These are phyloP conservation scores for Xerocomus brunneocitrinus DNA, from an alignment of 768 basidiomycete species.

Conservation along the genomic window DNA sequence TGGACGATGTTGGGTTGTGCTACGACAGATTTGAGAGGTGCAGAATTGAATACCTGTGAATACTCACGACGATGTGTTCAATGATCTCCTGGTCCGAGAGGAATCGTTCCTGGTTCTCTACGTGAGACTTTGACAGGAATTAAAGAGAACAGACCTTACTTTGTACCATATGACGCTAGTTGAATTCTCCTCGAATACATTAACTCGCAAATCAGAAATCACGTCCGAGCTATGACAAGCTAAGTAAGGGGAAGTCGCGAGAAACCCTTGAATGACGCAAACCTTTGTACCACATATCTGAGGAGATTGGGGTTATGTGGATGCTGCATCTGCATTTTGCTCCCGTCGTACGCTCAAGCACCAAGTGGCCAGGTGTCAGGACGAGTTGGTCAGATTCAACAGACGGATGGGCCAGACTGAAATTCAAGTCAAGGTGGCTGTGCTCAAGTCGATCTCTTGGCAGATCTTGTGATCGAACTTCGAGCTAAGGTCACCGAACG, in stretches of 20 bases:
- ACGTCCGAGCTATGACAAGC: slow-evolving; percentile 59
- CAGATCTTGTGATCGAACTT: too few relatives aligned
- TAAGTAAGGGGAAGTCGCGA: neutral
- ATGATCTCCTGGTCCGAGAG: slow-evolving; percentile 71
- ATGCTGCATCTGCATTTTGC: slow-evolving; percentile 16
- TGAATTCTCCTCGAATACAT: slow-evolving; percentile 54
- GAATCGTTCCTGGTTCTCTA: slow-evolving; percentile 57
- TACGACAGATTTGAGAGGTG: slow-evolving; percentile 19
- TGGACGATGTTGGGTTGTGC: slow-evolving; percentile 63
- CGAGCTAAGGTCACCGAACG: too few relatives aligned
- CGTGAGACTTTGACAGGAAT: slow-evolving; percentile 8
- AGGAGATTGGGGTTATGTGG: slow-evolving; percentile 27
- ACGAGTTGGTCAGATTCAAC: slow-evolving; percentile 10
- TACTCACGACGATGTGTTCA: slow-evolving; percentile 65
- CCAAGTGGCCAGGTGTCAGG: neutral
- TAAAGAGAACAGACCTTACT: slow-evolving; percentile 35
- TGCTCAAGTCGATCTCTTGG: neutral
- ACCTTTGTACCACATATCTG: slow-evolving; percentile 32
- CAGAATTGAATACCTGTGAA: neutral
- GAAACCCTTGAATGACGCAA: neutral
- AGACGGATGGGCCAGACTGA: neutral
- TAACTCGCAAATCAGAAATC: slow-evolving; percentile 61
- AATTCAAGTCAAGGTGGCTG: neutral
- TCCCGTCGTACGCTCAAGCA: neutral
- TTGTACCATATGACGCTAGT: slow-evolving; percentile 69